Evolutionary conservation across 1,284 basidiomycete genomes (phyloP).

Genomic region (Trametes versicolor): DNA sequence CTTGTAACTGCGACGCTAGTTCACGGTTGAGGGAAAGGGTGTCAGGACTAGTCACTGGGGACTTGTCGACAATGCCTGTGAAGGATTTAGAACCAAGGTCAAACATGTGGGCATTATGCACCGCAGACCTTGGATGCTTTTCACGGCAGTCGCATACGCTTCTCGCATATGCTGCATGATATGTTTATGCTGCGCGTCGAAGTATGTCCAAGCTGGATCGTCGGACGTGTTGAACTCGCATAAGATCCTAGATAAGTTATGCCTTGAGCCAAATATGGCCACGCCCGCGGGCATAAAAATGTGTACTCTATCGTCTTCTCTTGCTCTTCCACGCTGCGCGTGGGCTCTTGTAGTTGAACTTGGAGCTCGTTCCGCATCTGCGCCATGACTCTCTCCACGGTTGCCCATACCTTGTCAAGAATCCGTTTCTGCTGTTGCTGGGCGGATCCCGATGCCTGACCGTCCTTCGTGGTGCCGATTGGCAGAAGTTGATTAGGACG

Average conservation of each 20-base stretch:
- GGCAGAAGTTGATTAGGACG: slow-evolving; percentile 87
- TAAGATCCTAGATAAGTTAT: slow-evolving; percentile 66
- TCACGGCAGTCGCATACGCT: slow-evolving; percentile 65
- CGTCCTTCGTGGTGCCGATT: slow-evolving; percentile 64
- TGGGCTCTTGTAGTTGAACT: slow-evolving; percentile 81
- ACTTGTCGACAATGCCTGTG: slow-evolving; percentile 56
- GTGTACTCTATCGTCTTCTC: slow-evolving; percentile 95
- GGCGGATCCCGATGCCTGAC: slow-evolving; percentile 57
- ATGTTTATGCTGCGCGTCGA: slow-evolving; percentile 92
- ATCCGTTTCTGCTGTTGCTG: slow-evolving; percentile 90
- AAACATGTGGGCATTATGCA: background rate
- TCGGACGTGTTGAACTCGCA: slow-evolving; percentile 86
- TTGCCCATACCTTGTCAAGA: slow-evolving; percentile 96
- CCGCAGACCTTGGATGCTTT: slow-evolving; percentile 65
- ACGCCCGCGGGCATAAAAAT: slow-evolving; percentile 40
- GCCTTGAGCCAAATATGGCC: background rate
- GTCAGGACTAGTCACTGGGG: slow-evolving; percentile 46
- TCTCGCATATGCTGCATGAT: slow-evolving; percentile 84
- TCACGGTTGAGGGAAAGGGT: slow-evolving; percentile 52
- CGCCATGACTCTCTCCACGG: slow-evolving; percentile 94
- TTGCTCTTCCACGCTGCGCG: slow-evolving; percentile 89
- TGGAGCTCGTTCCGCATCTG: slow-evolving; percentile 90
- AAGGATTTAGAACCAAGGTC: background rate
- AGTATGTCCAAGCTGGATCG: slow-evolving; percentile 93
- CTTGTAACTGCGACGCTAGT: slow-evolving; percentile 65